Percentiles rank a stretch among this genome's conserved stretches.
Conservation (phyloP, 371 early-diverging fungal species). For the Paramicrosporidium saccamoebae region DNA sequence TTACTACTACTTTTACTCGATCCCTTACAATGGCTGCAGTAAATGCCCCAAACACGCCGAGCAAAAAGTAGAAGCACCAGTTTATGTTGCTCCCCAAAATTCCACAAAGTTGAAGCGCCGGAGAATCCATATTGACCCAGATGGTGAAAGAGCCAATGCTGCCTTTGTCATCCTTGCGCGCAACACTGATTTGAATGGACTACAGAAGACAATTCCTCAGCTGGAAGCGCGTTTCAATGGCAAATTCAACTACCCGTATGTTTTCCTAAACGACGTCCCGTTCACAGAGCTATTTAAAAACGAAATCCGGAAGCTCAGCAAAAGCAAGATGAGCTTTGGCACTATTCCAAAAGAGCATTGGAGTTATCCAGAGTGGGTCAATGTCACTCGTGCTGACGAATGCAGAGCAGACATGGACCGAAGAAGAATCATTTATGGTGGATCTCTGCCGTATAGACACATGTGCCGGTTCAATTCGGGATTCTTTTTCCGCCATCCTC, state of each 20-base stretch:
- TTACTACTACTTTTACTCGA: no score
- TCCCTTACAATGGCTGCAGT: no score
- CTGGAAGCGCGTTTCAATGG: slow-evolving; percentile 53
- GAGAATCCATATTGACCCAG: no score
- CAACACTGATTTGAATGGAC: slow-evolving; percentile 30
- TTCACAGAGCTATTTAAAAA: slow-evolving; percentile 36
- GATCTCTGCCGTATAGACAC: slow-evolving; percentile 12
- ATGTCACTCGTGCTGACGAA: slow-evolving; percentile 6
- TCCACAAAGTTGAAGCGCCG: no score
- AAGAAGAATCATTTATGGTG: slow-evolving; percentile 8
- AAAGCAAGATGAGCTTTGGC: slow-evolving; percentile 12
- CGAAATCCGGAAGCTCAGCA: slow-evolving; percentile 14
- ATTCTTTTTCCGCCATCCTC: slow-evolving; percentile 33
- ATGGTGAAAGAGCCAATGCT: slow-evolving; percentile 22
- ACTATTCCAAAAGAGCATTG: slow-evolving; percentile 32
- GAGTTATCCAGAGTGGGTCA: slow-evolving; percentile 45
- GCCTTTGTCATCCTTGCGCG: slow-evolving; percentile 30
- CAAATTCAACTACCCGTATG: slow-evolving; percentile 54
- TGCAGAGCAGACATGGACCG: slow-evolving; percentile 5
- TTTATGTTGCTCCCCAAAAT: no score
- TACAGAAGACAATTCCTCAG: slow-evolving; percentile 24
- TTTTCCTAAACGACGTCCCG: slow-evolving; percentile 47
- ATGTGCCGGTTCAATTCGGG: slow-evolving; percentile 20
- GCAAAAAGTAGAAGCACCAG: no score
- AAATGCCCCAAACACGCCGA: no score